Evolutionary conservation across 148 eudicot genomes (phyloP).

Genomic region (Pharnaceum exiguum): DNA sequence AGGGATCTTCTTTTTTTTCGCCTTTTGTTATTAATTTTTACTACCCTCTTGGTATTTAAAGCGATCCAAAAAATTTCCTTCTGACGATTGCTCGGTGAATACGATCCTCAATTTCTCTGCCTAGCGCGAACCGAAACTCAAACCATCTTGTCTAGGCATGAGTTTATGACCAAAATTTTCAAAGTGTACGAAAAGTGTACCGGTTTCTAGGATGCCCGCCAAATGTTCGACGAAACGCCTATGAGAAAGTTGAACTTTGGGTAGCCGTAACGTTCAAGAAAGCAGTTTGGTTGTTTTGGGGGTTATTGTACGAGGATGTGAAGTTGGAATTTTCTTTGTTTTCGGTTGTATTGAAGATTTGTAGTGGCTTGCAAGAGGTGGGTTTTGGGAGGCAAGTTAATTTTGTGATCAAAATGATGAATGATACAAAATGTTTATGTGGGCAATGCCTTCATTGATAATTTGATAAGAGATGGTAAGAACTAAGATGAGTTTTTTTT

Average conservation of each 20-base stretch:
- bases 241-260: slow-evolving; percentile 43
- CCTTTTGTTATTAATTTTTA: background rate
- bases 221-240: slow-evolving; percentile 49
- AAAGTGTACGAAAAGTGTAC: slow-evolving; percentile 41
- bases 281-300: slow-evolving; percentile 28
- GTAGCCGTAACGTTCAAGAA: slow-evolving; percentile 37
- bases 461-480: no score
- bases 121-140: no score
- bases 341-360: slow-evolving; percentile 49
- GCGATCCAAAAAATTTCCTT: no score
- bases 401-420: slow-evolving; percentile 33
- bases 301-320: slow-evolving; percentile 31
- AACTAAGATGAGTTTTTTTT: no score
- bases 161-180: slow-evolving; percentile 50
- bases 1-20: background rate
- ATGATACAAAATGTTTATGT: slow-evolving; percentile 41
- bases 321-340: slow-evolving; percentile 50
- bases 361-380: slow-evolving; percentile 33
- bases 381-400: slow-evolving; percentile 57
- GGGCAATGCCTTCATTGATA: slow-evolving; percentile 55
- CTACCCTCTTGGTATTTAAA: no score
- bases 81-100: no score
- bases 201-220: slow-evolving; percentile 28
- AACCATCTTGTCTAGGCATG: no score
- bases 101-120: no score